A percentile compares a stretch with the other conserved stretches of the same genome.
Evolutionary conservation across 208 protist species (phyloP).

Genomic region (Trypanosoma melophagium): DNA sequence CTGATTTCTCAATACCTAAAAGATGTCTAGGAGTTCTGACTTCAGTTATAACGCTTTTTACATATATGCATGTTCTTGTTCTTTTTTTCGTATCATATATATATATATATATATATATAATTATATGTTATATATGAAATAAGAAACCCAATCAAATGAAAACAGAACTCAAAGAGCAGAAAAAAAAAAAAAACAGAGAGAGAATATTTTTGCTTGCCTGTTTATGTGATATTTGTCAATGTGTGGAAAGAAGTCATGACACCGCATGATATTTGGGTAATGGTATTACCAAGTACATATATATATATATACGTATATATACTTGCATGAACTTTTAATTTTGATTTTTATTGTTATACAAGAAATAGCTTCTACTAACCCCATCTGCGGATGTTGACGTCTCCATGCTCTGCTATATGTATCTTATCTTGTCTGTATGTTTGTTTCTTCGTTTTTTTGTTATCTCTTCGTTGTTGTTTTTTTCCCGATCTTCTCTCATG

Average conservation of each 20-base stretch:
- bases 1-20: constrained; percentile 20
- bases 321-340: not conserved
- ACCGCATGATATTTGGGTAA: not conserved
- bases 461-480: constrained; percentile 19
- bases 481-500: constrained; percentile 14
- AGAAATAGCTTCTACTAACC: too few relatives aligned
- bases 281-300: constrained; percentile 8
- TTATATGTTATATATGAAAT: not conserved
- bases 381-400: too few relatives aligned
- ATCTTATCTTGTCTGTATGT: constrained; percentile 1
- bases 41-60: not conserved
- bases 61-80: not conserved
- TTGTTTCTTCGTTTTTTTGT: constrained; percentile 12
- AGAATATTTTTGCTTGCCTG: not conserved
- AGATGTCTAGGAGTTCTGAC: not conserved
- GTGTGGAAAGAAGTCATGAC: not conserved
- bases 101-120: not conserved
- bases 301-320: constrained; percentile 28
- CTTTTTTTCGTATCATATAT: not conserved
- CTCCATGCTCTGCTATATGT: not conserved
- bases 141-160: not conserved
- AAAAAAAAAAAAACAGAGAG: not conserved
- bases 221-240: not conserved
- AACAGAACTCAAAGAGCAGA: not conserved
- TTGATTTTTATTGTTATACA: too few relatives aligned